phyloP scores from a whole-genome alignment of 1,284 basidiomycete genomes.

The Sporisorium reilianum region DNA sequence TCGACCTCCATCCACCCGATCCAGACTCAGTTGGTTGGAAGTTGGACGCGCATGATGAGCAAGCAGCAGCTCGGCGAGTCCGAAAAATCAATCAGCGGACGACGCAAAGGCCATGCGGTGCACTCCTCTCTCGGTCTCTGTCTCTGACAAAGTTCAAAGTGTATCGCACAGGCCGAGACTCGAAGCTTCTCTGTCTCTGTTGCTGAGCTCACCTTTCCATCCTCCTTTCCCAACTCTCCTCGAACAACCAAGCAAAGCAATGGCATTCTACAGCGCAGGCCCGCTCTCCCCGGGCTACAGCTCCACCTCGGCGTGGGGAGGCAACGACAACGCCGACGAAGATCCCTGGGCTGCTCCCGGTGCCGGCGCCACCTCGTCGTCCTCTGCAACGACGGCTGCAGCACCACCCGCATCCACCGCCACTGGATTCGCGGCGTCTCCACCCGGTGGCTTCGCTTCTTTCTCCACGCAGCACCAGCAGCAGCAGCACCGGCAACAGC shows the following conservation, averaged over 20 bases:
- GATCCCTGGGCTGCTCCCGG: slow-evolving; percentile 52
- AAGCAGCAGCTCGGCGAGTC: background rate
- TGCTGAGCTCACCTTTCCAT: slow-evolving; percentile 9
- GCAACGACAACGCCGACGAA: slow-evolving; percentile 45
- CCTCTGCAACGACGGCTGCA: slow-evolving; percentile 15
- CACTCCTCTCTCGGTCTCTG: background rate
- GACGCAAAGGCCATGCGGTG: slow-evolving; percentile 4
- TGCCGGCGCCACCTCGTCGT: slow-evolving; percentile 9
- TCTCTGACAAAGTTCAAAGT: background rate
- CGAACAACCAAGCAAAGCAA: background rate
- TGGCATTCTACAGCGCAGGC: slow-evolving; percentile 53
- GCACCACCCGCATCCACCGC: slow-evolving; percentile 10
- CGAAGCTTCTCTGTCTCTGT: slow-evolving; percentile 3
- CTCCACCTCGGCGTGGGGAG: slow-evolving; percentile 51
- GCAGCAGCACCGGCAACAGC: slow-evolving; percentile 15
- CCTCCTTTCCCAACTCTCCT: background rate
- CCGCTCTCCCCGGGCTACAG: slow-evolving; percentile 50
- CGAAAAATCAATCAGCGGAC: background rate
- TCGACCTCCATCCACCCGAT: background rate
- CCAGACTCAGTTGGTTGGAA: too few relatives aligned
- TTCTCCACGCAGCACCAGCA: slow-evolving; percentile 40
- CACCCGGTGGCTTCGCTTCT: slow-evolving; percentile 31
- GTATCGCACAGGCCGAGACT: slow-evolving; percentile 1
- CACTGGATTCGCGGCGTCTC: slow-evolving; percentile 25
- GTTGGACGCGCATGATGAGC: too few relatives aligned